Evolutionary conservation across 2,329 filamentous ascomycete species (phyloP), one percentile per base, ranked within the genome.

Genomic region (Teratosphaeria nubilosa): DNA sequence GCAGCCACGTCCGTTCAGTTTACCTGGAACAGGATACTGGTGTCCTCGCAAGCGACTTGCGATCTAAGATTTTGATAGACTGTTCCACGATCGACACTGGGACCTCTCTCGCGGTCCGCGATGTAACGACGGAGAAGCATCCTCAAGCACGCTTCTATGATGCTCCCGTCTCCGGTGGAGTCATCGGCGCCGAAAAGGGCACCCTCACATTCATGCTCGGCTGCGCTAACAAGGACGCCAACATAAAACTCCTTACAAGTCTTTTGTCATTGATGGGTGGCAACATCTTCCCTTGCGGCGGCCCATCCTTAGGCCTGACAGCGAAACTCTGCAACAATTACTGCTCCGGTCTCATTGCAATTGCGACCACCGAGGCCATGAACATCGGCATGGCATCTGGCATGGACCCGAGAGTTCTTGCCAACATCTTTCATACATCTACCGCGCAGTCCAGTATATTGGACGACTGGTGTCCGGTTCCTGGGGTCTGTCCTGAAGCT

Each of bases 281-380:
- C 51, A 72, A 78, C 55, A 70, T 82, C 48, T 79, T 85, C 54
- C 73, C 80, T 4, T 85, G 82, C 62, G 82, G 82, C 2, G 80
- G 77, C 0, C 76, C 80, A 0, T 78, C 78, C 0, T 73, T 83
- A 0, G 82, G 82, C 0, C 75, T 85, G 2, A 78, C 80, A 0
- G 81, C 82, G 0, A 85, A 85, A 68, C 70, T 85, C 5, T 82
- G 77, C 57, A 85, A 85, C 65, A 85, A 85, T 64, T 85, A 85
- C 67, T 75, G 80, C 54, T 82, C 78, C 0, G 81, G 80, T 0
- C 71, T 83, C 24, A 84, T 85, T 58, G 78, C 81, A 5, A 82
- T 85, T 56, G 82, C 81, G 0, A 77, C 74, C 51, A 76, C 79
- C 0, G 82, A 85, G 66, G 80, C 81, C 0, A 79, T 85, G 73